Evolutionary conservation across 1,284 basidiomycete genomes (phyloP), one percentile per base, ranked within the genome.

Genomic region (Tetrapyrgos nigripes): DNA sequence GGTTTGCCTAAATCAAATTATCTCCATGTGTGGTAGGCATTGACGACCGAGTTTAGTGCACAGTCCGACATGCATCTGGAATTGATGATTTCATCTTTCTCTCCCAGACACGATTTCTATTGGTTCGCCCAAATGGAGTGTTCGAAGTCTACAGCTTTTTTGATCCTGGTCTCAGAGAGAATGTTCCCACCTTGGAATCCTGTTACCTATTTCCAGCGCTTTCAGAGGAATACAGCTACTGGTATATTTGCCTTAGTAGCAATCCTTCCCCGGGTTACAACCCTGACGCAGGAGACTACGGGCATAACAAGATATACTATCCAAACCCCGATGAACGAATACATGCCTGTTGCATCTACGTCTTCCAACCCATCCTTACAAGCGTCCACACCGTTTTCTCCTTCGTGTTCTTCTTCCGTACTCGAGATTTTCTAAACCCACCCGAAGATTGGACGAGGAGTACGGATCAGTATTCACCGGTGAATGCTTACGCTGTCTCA

Each of bases 71-170:
- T 28, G 64, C 62, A 21, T 68, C 75, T 2, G 78, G 77, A 3
- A 82, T 83, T 29, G 81, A 83, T 58, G 83, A 85, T 58, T 83
- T 83, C 53, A 79, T 76, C 1, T 82, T 84, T 59, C 69, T 84
- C 14, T 77, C 78, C 1, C 70, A 73, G 24, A 68, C 76, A 27
- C 71, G 76, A 0, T 80, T 83, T 55, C 73, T 84, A 44, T 64
- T 83, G 29, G 77, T 82, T 21, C 70, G 75, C 4, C 79, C 79
- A 4, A 70, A 69, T 26, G 82, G 81, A 2, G 69, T 66, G 55
- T 77, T 83, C 53, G 80, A 82, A 61, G 76, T 83, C 10, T 83
- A 80, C 62, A 74, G 71, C 2, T 83, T 83, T 62, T 58, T 65
- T 4, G 75, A 79, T 53, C 78, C 79, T 4, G 65, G 70, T 4